Base-by-base conservation (phyloP, 2,329 filamentous ascomycete species). In the Byssothecium circinans region DNA sequence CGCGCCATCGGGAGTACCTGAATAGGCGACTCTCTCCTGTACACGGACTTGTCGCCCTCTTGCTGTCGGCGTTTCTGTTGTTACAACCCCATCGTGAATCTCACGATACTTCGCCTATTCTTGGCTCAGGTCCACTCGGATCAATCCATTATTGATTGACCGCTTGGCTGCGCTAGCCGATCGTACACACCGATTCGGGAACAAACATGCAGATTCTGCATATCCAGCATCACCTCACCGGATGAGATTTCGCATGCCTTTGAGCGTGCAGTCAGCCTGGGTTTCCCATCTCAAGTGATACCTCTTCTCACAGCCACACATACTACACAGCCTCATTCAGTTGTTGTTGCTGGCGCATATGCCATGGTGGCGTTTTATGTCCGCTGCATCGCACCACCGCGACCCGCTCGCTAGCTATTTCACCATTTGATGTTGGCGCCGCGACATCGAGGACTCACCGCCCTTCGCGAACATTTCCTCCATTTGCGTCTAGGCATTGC, bases 81-180 rank as follows among this genome's bases (percentile, higher is more conserved):
- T 33, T 32, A 34, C 40, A 18, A 39, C 41, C 40, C 36, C 34
- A 25, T 36, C 19, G 42, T 30, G 52, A 49, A 56, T 53, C 52
- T 58, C 54, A 61, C 60, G 49, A 64, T 63, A 43, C 42, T 45
- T 65, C 54, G 64, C 58, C 57, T 63, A 57, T 47, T 50, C 49
- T 50, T 20, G 45, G 38, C 42, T 22, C 25, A 42, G n/a, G n/a
- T 25, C 32, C 8, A 36, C 29, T 40, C 23, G 23, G 20, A 18
- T 47, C 36, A 20, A 41, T 14, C 19, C 15, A 20, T 34, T 33
- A 41, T 45, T 37, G 18, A 30, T 18, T 12, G 37, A 10, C n/a
- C 37, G 11, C 27, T 33, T 4, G 38, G 8, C 37, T 18, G 18
- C 39, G 30, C 49, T 50, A 50, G 48, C 29, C 45, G 40, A 56